These are phyloP conservation scores for Porodaedalea pini DNA, from an alignment of 1,284 basidiomycete genomes.

Conservation along the genomic window DNA sequence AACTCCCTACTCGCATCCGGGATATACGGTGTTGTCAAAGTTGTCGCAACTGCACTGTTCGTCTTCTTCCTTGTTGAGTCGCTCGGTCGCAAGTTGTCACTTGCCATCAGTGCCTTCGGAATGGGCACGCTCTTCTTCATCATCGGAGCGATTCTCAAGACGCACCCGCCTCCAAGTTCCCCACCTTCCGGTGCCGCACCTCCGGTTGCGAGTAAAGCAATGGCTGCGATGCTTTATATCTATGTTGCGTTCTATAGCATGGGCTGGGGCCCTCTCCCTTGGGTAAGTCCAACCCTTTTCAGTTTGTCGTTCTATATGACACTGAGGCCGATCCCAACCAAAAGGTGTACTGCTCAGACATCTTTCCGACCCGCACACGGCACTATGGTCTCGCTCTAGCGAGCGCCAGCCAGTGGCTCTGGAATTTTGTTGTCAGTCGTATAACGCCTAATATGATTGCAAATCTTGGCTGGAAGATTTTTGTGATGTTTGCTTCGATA, in stretches of 20 bases:
- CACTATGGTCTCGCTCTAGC: constrained; percentile 74
- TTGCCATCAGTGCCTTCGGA: constrained; percentile 60
- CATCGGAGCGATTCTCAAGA: constrained; percentile 74
- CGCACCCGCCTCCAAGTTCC: constrained; percentile 48
- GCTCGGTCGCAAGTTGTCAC: constrained; percentile 51
- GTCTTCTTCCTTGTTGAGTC: constrained; percentile 54
- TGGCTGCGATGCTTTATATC: constrained; percentile 75
- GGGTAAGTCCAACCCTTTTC: constrained; percentile 34
- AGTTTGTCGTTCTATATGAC: background rate
- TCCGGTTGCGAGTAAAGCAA: constrained; percentile 54
- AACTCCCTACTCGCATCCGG: constrained; percentile 75
- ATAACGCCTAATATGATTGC: constrained; percentile 64
- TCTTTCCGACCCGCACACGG: constrained; percentile 78
- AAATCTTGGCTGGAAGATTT: constrained; percentile 60
- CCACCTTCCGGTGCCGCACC: constrained; percentile 32
- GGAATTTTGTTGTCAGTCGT: constrained; percentile 73
- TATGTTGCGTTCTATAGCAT: constrained; percentile 75
- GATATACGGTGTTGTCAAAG: constrained; percentile 76
- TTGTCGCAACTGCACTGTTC: constrained; percentile 66
- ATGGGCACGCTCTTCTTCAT: constrained; percentile 62
- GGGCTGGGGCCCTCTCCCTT: constrained; percentile 62
- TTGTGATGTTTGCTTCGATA: constrained; percentile 65
- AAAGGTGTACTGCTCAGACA: constrained; percentile 47
- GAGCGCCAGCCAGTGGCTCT: constrained; percentile 74
- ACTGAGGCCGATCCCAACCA: background rate